Base-by-base conservation (phyloP, 2,329 filamentous ascomycete species). In the Xylaria sp. region DNA sequence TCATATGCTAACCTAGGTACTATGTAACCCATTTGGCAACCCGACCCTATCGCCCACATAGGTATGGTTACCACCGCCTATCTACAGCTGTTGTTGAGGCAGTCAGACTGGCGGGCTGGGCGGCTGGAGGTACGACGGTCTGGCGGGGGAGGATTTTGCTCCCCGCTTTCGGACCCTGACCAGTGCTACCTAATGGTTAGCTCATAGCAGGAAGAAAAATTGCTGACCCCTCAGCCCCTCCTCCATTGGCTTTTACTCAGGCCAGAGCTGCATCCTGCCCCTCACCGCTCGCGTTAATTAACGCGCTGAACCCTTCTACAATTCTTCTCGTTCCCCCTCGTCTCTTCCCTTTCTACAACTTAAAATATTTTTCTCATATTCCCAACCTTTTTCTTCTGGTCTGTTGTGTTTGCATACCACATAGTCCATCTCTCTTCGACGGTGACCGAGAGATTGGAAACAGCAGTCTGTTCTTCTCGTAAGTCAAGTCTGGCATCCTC, bases 401-500 rank as follows among this genome's bases (percentile, higher is more conserved):
- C 37, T 45, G 50, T 64, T 64, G 59, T 61, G 62, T 49, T 55
- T 53, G 37, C 52, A 41, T 29, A 49, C 50, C 52, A 44, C 51
- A 59, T 54, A 42, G 24, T 48, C 52, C 39, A 43, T 54, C 50
- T 46, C 51, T 52, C 52, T 59, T 37, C 46, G 41, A 46, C 39
- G 45, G 26, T 39, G 44, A 39, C 22, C 56, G 52, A 61, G 65
- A 61, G 56, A 57, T 63, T 61, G 57, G 61, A 60, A 67, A 50
- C 49, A 59, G 48, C 63, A 67, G 39, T 55, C 56, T 67, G 61
- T 56, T 57, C 54, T 56, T 59, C 52, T 51, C 54, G 67, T 69
- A 55, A 57, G 66, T 61, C 20, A 40, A 39, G 50, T n/a, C 43
- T 21, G 21, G 24, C 18, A 39, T 19, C 24, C 42, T 22, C 41